Evolutionary conservation across 768 basidiomycete species (phyloP).

Genomic region (Hericium alpestre): DNA sequence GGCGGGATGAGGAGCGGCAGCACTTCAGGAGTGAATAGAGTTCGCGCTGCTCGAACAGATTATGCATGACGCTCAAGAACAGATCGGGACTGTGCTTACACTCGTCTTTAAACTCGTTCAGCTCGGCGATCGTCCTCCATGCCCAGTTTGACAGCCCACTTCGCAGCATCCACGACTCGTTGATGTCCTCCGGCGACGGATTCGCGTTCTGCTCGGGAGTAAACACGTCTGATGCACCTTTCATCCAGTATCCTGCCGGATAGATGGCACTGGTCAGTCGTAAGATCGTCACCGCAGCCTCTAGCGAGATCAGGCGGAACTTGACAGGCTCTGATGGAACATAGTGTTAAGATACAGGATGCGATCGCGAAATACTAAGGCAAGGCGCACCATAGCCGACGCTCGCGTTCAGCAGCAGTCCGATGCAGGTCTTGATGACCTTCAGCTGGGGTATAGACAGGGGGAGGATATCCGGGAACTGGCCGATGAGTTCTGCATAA

Average conservation of each 20-base stretch:
- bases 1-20: conserved; percentile 53
- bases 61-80: neutral
- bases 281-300: conserved; percentile 58
- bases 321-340: conserved; percentile 53
- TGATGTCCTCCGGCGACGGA: conserved; percentile 18
- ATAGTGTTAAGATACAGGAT: conserved; percentile 1
- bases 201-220: conserved; percentile 14
- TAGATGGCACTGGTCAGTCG: conserved; percentile 60
- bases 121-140: conserved; percentile 65
- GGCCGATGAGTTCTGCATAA: conserved; percentile 36
- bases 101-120: conserved; percentile 65
- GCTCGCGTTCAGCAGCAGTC: conserved; percentile 68
- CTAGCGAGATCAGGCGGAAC: conserved; percentile 53
- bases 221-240: conserved; percentile 11
- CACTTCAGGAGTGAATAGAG: conserved; percentile 50
- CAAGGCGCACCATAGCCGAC: conserved; percentile 56
- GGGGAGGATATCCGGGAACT: conserved; percentile 30
- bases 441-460: conserved; percentile 55
- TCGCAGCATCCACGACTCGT: conserved; percentile 59
- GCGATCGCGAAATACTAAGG: conserved; percentile 28
- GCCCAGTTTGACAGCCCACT: conserved; percentile 62
- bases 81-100: conserved; percentile 27
- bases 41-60: conserved; percentile 29
- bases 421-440: conserved; percentile 67
- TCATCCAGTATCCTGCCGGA: conserved; percentile 59